phyloP scores from a whole-genome alignment of 2,329 filamentous ascomycete species.

The Bisporella sp. region DNA sequence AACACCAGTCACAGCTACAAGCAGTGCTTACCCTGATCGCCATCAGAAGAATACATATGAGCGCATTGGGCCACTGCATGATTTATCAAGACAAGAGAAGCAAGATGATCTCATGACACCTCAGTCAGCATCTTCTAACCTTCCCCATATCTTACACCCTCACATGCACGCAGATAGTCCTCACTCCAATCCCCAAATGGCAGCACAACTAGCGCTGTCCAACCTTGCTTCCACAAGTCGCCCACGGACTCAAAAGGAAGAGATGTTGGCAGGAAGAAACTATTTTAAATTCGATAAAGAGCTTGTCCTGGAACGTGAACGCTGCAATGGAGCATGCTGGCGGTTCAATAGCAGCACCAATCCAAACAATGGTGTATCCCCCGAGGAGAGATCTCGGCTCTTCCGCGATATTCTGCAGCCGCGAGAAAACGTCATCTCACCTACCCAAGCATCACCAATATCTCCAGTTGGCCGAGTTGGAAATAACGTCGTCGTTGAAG shows the following conservation, averaged over 20 bases:
- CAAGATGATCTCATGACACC: constrained; percentile 37
- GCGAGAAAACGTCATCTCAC: constrained; percentile 48
- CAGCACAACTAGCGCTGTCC: constrained; percentile 26
- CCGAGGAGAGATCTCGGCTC: constrained; percentile 59
- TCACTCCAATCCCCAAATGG: constrained; percentile 23
- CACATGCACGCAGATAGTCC: constrained; percentile 23
- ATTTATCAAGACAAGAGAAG: constrained; percentile 45
- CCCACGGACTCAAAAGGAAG: constrained; percentile 68
- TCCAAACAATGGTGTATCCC: constrained; percentile 63
- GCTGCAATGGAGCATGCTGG: constrained; percentile 75
- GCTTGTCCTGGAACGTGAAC: constrained; percentile 75
- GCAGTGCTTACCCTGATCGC: constrained; percentile 27
- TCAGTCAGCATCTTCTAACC: constrained; percentile 30
- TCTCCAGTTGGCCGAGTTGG: constrained; percentile 58
- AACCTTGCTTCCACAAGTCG: constrained; percentile 23
- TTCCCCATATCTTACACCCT: constrained; percentile 44
- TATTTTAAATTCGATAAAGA: constrained; percentile 75
- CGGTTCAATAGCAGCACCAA: constrained; percentile 81
- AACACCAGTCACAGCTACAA: constrained; percentile 52
- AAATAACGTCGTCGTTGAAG: constrained; percentile 71
- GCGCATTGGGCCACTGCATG: constrained; percentile 54
- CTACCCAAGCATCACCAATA: constrained; percentile 43
- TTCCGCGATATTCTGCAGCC: constrained; percentile 68
- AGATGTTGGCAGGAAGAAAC: constrained; percentile 76
- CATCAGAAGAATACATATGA: constrained; percentile 45